A percentile compares a stretch with the other conserved stretches of the same genome.
phyloP scores from a whole-genome alignment of 805 yeast genomes.

The Middelhovenomyces tepae region DNA sequence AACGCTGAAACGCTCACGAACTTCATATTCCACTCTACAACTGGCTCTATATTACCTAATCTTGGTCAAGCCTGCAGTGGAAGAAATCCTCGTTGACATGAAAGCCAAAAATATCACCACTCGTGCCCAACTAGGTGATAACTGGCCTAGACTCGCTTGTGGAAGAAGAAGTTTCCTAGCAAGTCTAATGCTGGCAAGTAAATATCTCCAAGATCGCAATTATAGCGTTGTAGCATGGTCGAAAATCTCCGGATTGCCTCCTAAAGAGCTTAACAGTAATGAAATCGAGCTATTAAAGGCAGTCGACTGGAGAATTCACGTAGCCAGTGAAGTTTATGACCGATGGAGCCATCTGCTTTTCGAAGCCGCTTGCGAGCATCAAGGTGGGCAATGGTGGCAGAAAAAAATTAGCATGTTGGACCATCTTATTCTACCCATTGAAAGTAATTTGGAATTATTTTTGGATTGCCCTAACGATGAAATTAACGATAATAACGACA shows the following conservation, averaged over 20 bases:
- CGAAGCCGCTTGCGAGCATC: too few species aligned
- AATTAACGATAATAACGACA: too few species aligned
- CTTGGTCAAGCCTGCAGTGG: slow-evolving; percentile 33
- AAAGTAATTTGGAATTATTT: too few species aligned
- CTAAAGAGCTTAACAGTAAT: slow-evolving; percentile 39
- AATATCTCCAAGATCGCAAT: slow-evolving; percentile 65
- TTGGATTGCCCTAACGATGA: too few species aligned
- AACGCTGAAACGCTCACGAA: slow-evolving; percentile 40
- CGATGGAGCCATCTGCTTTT: slow-evolving; percentile 29
- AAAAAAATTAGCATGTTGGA: too few species aligned
- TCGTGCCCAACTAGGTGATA: slow-evolving; percentile 5
- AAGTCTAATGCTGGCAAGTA: slow-evolving; percentile 61
- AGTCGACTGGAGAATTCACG: slow-evolving; percentile 49
- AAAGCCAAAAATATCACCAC: not conserved
- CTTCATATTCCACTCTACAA: slow-evolving; percentile 55
- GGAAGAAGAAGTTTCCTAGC: slow-evolving; percentile 62
- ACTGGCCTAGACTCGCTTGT: slow-evolving; percentile 26
- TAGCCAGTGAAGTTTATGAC: slow-evolving; percentile 41
- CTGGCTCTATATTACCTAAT: slow-evolving; percentile 58
- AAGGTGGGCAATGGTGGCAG: too few species aligned
- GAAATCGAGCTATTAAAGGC: slow-evolving; percentile 47
- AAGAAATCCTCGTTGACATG: slow-evolving; percentile 7
- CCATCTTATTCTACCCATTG: too few species aligned
- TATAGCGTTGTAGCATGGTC: slow-evolving; percentile 66
- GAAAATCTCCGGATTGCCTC: slow-evolving; percentile 56